A percentile compares a stretch with the other conserved stretches of the same genome.
Evolutionary conservation across 306 rosid species (phyloP).

Genomic region (Calophaca sinica): DNA sequence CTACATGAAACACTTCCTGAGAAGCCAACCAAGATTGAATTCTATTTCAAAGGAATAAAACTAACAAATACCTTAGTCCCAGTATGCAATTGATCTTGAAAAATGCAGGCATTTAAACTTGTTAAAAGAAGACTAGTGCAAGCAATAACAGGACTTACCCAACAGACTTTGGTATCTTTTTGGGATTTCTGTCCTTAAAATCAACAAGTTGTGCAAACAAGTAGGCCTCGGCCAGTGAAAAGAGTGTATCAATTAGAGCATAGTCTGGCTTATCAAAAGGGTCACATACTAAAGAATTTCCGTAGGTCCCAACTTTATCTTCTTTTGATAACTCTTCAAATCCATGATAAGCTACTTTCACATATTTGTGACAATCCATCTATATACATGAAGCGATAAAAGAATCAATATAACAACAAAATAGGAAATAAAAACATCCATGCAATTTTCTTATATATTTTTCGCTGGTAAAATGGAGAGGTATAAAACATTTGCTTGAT

Average conservation of each 20-base stretch:
- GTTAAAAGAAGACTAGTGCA: not conserved
- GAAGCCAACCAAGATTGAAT: not conserved
- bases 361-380: slow-evolving; percentile 98
- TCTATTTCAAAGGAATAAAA: slow-evolving; percentile 1
- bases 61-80: not conserved
- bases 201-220: slow-evolving; percentile 91
- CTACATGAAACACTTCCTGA: not conserved
- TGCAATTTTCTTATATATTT: no score
- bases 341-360: slow-evolving; percentile 95
- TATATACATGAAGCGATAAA: slow-evolving; percentile 39
- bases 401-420: slow-evolving; percentile 35
- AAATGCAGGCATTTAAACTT: not conserved
- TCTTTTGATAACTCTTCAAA: slow-evolving; percentile 84
- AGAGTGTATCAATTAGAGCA: slow-evolving; percentile 89
- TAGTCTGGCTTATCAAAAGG: slow-evolving; percentile 93
- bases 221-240: slow-evolving; percentile 92
- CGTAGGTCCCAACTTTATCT: slow-evolving; percentile 81
- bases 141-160: slow-evolving; percentile 61
- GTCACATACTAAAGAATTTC: slow-evolving; percentile 78
- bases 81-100: not conserved
- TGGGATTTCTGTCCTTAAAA: slow-evolving; percentile 63
- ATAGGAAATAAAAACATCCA: not conserved
- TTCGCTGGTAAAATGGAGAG: no score
- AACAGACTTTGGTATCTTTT: slow-evolving; percentile 56
- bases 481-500: no score